Percentiles rank a stretch among this genome's conserved stretches.
These are phyloP conservation scores for Tieghemiomyces parasiticus DNA, from an alignment of 192 early-diverging fungal genomes.

Conservation along the genomic window DNA sequence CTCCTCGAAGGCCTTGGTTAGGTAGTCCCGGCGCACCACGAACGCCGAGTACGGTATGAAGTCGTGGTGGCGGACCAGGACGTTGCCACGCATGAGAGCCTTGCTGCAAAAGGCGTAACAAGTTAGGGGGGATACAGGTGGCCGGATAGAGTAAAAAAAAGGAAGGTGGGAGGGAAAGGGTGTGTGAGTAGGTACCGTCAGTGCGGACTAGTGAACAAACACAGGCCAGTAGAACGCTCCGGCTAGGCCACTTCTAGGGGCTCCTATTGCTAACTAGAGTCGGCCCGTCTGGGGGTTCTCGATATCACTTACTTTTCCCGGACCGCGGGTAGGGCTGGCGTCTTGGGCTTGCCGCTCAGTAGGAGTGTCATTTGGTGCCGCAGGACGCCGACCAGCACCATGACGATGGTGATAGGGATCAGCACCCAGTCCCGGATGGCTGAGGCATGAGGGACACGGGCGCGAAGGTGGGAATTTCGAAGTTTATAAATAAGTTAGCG, in stretches of 20 bases:
- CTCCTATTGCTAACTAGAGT: too few species aligned
- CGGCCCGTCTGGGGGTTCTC: too few species aligned
- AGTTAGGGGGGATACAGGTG: too few species aligned
- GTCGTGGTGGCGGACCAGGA: constrained; percentile 48
- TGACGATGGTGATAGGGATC: constrained; percentile 92
- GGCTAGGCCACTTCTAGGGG: too few species aligned
- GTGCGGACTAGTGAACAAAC: too few species aligned
- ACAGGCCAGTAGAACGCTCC: too few species aligned
- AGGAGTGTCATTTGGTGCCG: constrained; percentile 83
- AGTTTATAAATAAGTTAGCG: too few species aligned
- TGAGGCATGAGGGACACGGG: constrained; percentile 10
- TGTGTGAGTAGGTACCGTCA: too few species aligned
- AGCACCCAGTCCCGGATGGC: constrained; percentile 88
- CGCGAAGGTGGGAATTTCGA: background rate
- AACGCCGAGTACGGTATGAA: constrained; percentile 62
- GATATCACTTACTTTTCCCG: constrained; percentile 50
- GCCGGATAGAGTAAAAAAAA: too few species aligned
- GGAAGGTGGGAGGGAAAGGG: too few species aligned
- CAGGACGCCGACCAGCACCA: constrained; percentile 93
- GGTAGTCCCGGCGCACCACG: constrained; percentile 45
- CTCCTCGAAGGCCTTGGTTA: constrained; percentile 63
- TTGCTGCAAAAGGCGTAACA: too few species aligned
- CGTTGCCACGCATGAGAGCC: constrained; percentile 55
- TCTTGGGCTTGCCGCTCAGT: constrained; percentile 68
- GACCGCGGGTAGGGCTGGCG: constrained; percentile 59